Evolutionary conservation across 805 yeast genomes (phyloP).

Genomic region (Grigorovia transvaalensis): DNA sequence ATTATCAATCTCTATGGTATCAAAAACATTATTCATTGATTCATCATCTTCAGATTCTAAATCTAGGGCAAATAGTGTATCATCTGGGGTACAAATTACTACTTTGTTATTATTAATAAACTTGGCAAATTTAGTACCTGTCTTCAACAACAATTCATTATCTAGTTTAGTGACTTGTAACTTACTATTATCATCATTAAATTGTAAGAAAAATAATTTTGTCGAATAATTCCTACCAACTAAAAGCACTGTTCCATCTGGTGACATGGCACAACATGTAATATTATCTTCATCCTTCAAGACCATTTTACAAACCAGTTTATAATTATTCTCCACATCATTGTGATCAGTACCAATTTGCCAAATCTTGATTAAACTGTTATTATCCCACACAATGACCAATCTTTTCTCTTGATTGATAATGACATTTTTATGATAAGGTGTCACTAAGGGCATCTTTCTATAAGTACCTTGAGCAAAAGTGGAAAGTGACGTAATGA

Average conservation of each 20-base stretch:
- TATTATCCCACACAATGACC: conserved; percentile 73
- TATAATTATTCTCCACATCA: conserved; percentile 24
- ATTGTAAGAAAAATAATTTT: conserved; percentile 56
- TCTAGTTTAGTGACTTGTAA: conserved; percentile 45
- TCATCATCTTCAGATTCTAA: conserved; percentile 34
- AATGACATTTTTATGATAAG: conserved; percentile 43
- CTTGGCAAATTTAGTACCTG: conserved; percentile 46
- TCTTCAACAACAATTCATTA: conserved; percentile 27
- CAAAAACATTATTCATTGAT: conserved; percentile 19
- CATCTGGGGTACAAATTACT: conserved; percentile 47
- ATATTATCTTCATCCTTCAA: conserved; percentile 74
- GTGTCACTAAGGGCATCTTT: conserved; percentile 53
- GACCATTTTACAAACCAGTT: conserved; percentile 53
- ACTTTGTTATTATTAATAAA: conserved; percentile 40
- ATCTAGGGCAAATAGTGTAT: conserved; percentile 42
- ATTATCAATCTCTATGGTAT: conserved; percentile 25
- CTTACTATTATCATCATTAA: conserved; percentile 23
- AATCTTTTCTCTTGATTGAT: conserved; percentile 39
- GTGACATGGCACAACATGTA: conserved; percentile 53
- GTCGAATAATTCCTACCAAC: conserved; percentile 63
- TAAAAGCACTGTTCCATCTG: conserved; percentile 53
- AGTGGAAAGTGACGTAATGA: conserved; percentile 49
- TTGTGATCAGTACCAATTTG: conserved; percentile 31
- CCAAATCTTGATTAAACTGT: conserved; percentile 69
- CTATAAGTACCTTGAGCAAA: conserved; percentile 63